phyloP scores from a whole-genome alignment of 257 asterid genomes.

The Solanum acaule region DNA sequence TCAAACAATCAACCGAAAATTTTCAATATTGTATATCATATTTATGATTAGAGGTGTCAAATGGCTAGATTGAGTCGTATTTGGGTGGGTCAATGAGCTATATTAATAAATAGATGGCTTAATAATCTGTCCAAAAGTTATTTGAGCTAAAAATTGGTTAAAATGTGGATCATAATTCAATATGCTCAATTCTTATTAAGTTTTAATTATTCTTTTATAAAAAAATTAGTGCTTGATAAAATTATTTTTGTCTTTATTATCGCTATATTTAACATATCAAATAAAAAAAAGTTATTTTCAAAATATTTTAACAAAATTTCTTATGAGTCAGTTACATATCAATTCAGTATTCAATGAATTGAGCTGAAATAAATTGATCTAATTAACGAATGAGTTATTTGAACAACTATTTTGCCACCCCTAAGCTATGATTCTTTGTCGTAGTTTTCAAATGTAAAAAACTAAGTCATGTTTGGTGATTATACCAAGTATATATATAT shows the following conservation, averaged over 20 bases:
- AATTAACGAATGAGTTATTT: neutral
- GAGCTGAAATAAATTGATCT: neutral
- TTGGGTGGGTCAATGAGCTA: neutral
- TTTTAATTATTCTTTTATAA: too few species aligned
- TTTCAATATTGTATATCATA: neutral
- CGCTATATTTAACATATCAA: neutral
- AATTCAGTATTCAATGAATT: too few species aligned
- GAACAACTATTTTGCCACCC: neutral
- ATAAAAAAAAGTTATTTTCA: too few species aligned
- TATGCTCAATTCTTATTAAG: neutral
- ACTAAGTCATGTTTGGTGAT: neutral
- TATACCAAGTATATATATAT: too few species aligned
- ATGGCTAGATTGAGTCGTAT: neutral
- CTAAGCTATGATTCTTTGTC: neutral
- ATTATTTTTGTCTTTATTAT: neutral
- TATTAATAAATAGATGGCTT: neutral
- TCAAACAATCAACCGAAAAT: neutral
- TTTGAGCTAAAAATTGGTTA: neutral
- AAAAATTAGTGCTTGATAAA: neutral
- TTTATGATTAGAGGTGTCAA: neutral
- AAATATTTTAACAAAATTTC: too few species aligned
- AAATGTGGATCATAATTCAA: too few species aligned
- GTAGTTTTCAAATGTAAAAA: neutral
- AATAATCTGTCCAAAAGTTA: neutral
- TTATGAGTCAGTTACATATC: neutral